These are phyloP conservation scores for Penicillium aurantiogriseum DNA, from an alignment of 2,329 filamentous ascomycete species.

Conservation along the genomic window DNA sequence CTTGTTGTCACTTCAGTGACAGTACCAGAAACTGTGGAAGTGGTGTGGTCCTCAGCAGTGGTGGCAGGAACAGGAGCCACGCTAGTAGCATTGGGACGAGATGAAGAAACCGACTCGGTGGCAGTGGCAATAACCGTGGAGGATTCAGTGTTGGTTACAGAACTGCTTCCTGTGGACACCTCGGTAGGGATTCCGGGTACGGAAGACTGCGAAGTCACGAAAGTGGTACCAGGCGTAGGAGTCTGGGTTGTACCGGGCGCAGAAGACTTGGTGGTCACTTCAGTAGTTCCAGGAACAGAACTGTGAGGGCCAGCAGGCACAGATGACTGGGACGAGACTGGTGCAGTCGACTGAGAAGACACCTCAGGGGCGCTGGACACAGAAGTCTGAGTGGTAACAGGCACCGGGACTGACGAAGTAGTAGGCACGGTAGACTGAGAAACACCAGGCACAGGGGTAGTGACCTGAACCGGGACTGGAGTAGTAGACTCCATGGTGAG, in stretches of 20 bases:
- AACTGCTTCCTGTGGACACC: neutral
- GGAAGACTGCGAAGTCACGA: neutral
- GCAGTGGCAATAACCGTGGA: neutral
- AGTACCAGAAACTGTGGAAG: neutral
- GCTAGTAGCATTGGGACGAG: neutral
- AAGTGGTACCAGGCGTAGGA: neutral
- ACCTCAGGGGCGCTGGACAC: neutral
- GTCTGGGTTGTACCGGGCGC: neutral
- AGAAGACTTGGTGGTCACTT: neutral
- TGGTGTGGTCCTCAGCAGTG: neutral
- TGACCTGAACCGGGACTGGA: neutral
- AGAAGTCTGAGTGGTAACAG: neutral
- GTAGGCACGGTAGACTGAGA: constrained; percentile 4
- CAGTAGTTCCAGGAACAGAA: neutral
- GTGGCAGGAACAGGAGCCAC: constrained; percentile 1
- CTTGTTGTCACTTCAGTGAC: neutral
- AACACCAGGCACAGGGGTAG: neutral
- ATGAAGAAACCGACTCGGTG: neutral
- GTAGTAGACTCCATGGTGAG: neutral
- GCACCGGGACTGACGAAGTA: neutral
- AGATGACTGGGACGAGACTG: neutral
- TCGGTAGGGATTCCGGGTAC: neutral
- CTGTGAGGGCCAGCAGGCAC: neutral
- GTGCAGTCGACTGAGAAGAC: neutral
- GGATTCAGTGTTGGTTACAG: neutral